Base-by-base conservation (phyloP, 164 flowering plant species). In the Euptelea pleiosperma region DNA sequence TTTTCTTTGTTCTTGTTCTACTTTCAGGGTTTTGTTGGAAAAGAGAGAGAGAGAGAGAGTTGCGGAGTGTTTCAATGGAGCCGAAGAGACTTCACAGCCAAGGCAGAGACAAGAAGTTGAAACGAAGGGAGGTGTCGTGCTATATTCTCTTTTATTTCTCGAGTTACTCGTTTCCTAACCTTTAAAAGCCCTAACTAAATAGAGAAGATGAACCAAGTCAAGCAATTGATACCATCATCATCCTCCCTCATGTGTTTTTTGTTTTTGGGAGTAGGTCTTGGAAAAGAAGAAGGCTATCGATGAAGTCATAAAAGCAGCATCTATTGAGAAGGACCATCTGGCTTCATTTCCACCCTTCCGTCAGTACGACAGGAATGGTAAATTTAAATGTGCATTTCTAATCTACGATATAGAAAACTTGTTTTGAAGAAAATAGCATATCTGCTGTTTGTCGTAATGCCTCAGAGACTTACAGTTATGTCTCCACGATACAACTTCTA, bases 261-360 rank as follows among this genome's bases (percentile, higher is more conserved):
- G 14, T 33, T 12, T 53, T 36, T 14, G 44, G 50, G 35, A 41
- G 7, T 55, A 89, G 94, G 69, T 79, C 3, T 63, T 90, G 61
- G 90, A 77, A 48, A 87, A 72, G 79, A 85, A 80, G 78, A 90
- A 84, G 57, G 73, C 79, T 4, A 64, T 79, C 1, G 82, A 84
- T 35, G 77, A 74, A 28, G 36, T 74, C 19, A 77, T 86, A 33
- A 82, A 65, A 69, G 72, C 79, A n/a, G 89, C 89, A 52, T 75
- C 66, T 40, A 43, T 79, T 30, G 72, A 63, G 9, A 77, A 66
- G 24, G 97, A 86, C 34, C 81, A 69, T 65, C 82, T 86, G n/a
- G 45, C 66, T 67, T 40, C 69, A 7, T 81, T 87, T 63, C 78
- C 76, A 15, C 52, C 78, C n/a, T 80, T 80, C n/a, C 75, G 71